These are phyloP conservation scores for Astraeus odoratus DNA, from an alignment of 768 basidiomycete species.

Conservation along the genomic window DNA sequence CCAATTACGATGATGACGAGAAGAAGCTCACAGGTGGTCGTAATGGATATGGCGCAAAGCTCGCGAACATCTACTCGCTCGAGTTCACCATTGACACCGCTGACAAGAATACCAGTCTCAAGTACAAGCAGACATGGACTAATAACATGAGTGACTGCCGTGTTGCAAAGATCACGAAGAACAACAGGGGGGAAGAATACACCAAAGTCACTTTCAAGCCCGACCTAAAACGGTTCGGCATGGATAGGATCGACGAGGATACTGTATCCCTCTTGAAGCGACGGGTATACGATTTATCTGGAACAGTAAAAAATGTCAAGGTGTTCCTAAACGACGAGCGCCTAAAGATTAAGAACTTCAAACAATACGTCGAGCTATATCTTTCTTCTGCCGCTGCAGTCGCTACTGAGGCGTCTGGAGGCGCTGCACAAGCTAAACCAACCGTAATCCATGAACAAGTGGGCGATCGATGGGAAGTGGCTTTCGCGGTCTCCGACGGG, in stretches of 20 bases:
- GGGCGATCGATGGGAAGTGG: slow-evolving; percentile 86
- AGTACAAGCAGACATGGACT: slow-evolving; percentile 93
- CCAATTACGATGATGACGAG: slow-evolving; percentile 98
- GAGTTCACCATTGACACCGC: slow-evolving; percentile 97
- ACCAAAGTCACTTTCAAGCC: slow-evolving; percentile 92
- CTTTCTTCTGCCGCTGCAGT: slow-evolving; percentile 69
- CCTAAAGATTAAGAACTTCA: slow-evolving; percentile 91
- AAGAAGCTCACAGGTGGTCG: slow-evolving; percentile 98
- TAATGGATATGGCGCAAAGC: slow-evolving; percentile 97
- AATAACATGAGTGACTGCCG: slow-evolving; percentile 89
- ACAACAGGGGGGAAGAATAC: slow-evolving; percentile 79
- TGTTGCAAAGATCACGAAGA: slow-evolving; percentile 90
- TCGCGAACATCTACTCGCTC: slow-evolving; percentile 96
- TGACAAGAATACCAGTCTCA: slow-evolving; percentile 76
- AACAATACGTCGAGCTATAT: slow-evolving; percentile 95
- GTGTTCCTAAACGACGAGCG: slow-evolving; percentile 90
- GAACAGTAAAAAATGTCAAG: slow-evolving; percentile 89
- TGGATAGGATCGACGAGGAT: slow-evolving; percentile 87
- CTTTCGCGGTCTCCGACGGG: slow-evolving; percentile 91
- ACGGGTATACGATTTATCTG: slow-evolving; percentile 95
- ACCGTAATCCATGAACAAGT: slow-evolving; percentile 76
- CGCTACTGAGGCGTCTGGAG: slow-evolving; percentile 63
- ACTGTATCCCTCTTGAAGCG: slow-evolving; percentile 83
- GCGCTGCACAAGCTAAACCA: slow-evolving; percentile 73
- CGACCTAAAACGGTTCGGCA: slow-evolving; percentile 87